Conservation (phyloP, 768 basidiomycete species). For the Kwoniella sp. region DNA sequence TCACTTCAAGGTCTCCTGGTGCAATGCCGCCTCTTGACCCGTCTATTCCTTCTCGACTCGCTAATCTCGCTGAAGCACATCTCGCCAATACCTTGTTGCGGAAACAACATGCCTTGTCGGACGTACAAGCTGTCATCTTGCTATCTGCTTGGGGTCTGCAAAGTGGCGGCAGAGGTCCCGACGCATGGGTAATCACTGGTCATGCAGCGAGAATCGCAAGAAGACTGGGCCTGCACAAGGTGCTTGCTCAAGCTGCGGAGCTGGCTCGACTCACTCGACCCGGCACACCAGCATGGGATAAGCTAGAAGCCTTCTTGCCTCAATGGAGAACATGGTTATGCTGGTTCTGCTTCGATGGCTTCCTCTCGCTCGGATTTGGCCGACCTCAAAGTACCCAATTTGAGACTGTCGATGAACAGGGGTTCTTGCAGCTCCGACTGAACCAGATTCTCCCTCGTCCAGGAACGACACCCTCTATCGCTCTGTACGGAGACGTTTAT, state of each 20-base stretch:
- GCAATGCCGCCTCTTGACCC: constrained; percentile 22
- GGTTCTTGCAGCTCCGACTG: constrained; percentile 34
- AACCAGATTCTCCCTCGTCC: constrained; percentile 30
- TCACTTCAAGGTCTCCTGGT: constrained; percentile 20
- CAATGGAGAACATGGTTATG: constrained; percentile 45
- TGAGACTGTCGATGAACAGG: constrained; percentile 42
- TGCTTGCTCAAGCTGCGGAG: constrained; percentile 34
- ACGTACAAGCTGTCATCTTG: constrained; percentile 43
- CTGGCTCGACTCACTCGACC: constrained; percentile 26
- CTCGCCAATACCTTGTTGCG: constrained; percentile 36
- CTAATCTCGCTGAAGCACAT: constrained; percentile 39
- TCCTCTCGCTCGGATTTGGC: constrained; percentile 45
- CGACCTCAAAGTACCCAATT: constrained; percentile 42
- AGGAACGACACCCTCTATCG: constrained; percentile 22
- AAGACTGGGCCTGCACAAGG: constrained; percentile 40
- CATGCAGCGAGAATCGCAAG: constrained; percentile 36
- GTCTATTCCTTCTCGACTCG: constrained; percentile 23
- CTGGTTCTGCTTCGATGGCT: constrained; percentile 41
- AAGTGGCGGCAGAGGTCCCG: constrained; percentile 38
- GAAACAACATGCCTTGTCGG: constrained; percentile 42
- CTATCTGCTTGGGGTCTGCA: constrained; percentile 44
- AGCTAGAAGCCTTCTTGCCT: constrained; percentile 38
- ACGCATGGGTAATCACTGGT: constrained; percentile 45
- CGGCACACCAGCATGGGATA: constrained; percentile 28
- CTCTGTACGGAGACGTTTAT: constrained; percentile 40